These are phyloP conservation scores for Leucocoprinus gongylophorus DNA, from an alignment of 1,284 basidiomycete genomes.

Conservation along the genomic window DNA sequence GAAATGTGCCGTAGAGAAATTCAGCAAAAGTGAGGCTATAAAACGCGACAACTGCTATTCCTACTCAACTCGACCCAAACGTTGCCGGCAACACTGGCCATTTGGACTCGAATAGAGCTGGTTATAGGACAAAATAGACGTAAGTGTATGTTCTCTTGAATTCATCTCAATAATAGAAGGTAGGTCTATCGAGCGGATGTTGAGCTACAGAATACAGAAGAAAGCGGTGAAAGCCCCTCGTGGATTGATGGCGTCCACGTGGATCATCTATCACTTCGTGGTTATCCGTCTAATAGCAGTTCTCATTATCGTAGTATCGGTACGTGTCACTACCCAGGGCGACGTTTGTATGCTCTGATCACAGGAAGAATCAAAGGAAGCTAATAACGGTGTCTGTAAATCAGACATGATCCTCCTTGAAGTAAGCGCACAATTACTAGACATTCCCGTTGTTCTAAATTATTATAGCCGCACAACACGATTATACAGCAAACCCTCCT, in stretches of 20 bases:
- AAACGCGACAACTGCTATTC: too few species aligned
- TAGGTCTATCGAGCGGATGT: too few species aligned
- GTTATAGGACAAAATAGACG: too few species aligned
- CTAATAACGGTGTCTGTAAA: not conserved
- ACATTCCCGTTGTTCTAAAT: slow-evolving; percentile 2
- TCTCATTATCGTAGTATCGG: not conserved
- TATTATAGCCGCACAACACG: slow-evolving; percentile 72
- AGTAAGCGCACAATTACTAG: slow-evolving; percentile 21
- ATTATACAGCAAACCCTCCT: slow-evolving; percentile 89
- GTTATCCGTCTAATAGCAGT: not conserved
- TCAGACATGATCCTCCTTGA: slow-evolving; percentile 40
- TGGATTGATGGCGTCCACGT: not conserved
- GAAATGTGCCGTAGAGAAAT: too few species aligned
- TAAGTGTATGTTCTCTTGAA: too few species aligned
- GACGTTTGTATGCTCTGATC: not conserved
- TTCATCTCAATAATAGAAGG: too few species aligned
- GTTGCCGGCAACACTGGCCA: too few species aligned
- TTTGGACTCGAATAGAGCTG: too few species aligned
- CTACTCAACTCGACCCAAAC: too few species aligned
- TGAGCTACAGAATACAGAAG: too few species aligned
- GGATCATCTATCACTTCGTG: slow-evolving; percentile 1
- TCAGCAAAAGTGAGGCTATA: too few species aligned
- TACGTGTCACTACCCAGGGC: not conserved
- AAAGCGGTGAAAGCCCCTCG: not conserved
- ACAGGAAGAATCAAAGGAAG: not conserved